phyloP scores from a whole-genome alignment of 495 filamentous ascomycete species.

The Penicillium nucicola region DNA sequence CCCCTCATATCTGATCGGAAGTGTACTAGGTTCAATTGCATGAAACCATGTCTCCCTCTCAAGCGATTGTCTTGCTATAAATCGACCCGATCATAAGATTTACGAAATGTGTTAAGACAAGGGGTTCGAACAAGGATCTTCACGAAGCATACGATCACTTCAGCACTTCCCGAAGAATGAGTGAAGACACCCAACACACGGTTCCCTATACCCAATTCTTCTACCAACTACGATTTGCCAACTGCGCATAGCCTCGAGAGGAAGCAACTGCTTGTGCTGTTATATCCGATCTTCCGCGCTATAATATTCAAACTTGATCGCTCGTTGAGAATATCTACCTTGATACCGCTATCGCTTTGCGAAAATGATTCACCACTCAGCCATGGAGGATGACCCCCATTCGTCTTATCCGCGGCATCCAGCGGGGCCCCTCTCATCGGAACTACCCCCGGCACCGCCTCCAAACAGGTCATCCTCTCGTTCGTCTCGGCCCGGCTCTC shows the following conservation, averaged over 20 bases:
- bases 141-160: conserved; percentile 2
- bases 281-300: no score
- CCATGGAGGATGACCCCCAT: conserved; percentile 24
- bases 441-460: conserved; percentile 9
- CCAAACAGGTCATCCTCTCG: conserved; percentile 21
- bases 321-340: neutral
- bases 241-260: conserved; percentile 1
- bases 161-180: conserved; percentile 15
- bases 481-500: conserved; percentile 20
- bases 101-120: conserved; percentile 16
- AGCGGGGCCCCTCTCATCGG: conserved; percentile 14
- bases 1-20: neutral
- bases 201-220: conserved; percentile 4
- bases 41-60: conserved; percentile 10
- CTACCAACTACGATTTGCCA: neutral
- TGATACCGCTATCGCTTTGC: neutral
- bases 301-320: no score
- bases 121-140: neutral
- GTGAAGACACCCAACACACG: neutral
- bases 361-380: conserved; percentile 29
- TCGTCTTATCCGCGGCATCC: conserved; percentile 22
- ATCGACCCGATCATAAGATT: neutral
- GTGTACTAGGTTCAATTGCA: conserved; percentile 12
- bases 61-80: conserved; percentile 13
- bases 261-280: neutral